Evolutionary conservation across 2,329 filamentous ascomycete genomes (phyloP).

Genomic region (Alternaria atra): DNA sequence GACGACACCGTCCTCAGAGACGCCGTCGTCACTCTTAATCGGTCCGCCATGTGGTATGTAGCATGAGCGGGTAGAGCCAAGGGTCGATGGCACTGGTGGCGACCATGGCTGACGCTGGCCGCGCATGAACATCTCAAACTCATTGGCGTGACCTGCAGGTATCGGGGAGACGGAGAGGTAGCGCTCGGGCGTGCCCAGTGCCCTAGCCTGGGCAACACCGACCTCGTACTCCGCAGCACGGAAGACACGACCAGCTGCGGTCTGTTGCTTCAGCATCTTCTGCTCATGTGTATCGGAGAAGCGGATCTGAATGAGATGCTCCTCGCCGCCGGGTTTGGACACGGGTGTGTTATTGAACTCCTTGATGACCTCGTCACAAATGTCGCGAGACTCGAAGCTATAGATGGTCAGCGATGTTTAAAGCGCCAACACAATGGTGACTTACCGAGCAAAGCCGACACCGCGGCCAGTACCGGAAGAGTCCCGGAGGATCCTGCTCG

Average conservation of each 20-base stretch:
- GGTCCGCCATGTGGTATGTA: conserved; percentile 36
- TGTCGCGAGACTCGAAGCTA: conserved; percentile 87
- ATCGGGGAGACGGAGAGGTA: conserved; percentile 47
- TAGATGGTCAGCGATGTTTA: conserved; percentile 9
- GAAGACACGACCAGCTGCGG: conserved; percentile 92
- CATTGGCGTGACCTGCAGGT: conserved; percentile 44
- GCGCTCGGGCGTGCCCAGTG: conserved; percentile 43
- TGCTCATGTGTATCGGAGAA: conserved; percentile 97
- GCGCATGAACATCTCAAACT: conserved; percentile 51
- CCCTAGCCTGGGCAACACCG: conserved; percentile 52
- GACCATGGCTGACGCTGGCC: conserved; percentile 48
- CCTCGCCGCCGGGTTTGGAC: conserved; percentile 69
- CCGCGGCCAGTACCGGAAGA: conserved; percentile 91
- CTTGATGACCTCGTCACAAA: conserved; percentile 88
- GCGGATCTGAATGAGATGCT: conserved; percentile 88
- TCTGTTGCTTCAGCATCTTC: conserved; percentile 96
- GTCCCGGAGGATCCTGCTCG: conserved; percentile 94
- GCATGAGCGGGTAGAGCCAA: conserved; percentile 44
- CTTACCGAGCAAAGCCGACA: conserved; percentile 94
- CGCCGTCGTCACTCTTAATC: conserved; percentile 41
- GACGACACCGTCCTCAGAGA: conserved; percentile 41
- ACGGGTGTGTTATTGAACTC: conserved; percentile 78
- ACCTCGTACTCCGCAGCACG: conserved; percentile 87
- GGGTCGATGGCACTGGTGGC: conserved; percentile 46
- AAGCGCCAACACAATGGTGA: conserved; percentile 6